These are phyloP conservation scores for Monosporozyma yasuniensis DNA, from an alignment of 805 yeast genomes.

Conservation along the genomic window DNA sequence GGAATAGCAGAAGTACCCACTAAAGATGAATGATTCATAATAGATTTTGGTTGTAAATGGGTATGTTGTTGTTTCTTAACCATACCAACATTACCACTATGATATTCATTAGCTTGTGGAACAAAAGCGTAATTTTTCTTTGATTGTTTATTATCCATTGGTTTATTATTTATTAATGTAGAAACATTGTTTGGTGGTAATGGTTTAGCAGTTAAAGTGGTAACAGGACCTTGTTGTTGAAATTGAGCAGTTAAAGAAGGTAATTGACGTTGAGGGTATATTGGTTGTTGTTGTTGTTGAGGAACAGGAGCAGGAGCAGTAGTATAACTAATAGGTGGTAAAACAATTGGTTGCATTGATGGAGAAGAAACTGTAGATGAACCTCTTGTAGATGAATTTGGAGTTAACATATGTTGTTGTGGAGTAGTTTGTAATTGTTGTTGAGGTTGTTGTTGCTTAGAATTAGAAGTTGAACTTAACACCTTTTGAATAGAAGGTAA, in stretches of 20 bases:
- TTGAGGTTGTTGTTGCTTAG: background rate
- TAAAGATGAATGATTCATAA: background rate
- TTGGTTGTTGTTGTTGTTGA: background rate
- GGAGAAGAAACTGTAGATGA: background rate
- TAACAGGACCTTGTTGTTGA: background rate
- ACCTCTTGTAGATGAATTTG: background rate
- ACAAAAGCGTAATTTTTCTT: slow-evolving; percentile 59
- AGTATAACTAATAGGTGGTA: background rate
- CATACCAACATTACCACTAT: slow-evolving; percentile 28
- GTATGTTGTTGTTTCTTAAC: background rate
- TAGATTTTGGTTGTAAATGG: background rate
- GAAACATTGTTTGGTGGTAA: background rate
- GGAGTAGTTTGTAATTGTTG: background rate
- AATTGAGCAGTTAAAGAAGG: background rate
- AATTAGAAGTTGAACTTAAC: background rate
- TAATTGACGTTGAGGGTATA: background rate
- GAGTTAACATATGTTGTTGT: background rate
- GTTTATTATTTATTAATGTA: background rate
- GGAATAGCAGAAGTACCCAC: background rate
- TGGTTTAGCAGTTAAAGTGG: background rate
- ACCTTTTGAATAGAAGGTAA: background rate
- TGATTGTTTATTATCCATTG: background rate
- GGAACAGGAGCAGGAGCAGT: background rate
- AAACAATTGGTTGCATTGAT: background rate
- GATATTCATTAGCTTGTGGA: slow-evolving; percentile 66